A percentile compares a stretch with the other conserved stretches of the same genome.
These are phyloP conservation scores for Populus nigra DNA, from an alignment of 345 rosid species.

Conservation along the genomic window DNA sequence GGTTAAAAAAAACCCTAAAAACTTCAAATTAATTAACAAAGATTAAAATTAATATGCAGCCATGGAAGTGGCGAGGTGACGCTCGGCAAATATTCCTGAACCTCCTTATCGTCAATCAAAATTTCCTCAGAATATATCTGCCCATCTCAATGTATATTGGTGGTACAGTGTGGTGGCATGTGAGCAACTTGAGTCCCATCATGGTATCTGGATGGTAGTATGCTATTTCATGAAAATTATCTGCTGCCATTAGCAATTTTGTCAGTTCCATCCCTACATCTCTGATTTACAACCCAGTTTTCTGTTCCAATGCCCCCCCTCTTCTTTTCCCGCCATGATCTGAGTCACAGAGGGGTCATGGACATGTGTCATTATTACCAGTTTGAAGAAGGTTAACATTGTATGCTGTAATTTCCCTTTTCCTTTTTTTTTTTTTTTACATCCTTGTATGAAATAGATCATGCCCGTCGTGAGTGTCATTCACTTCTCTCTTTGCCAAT, in stretches of 20 bases:
- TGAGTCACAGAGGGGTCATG: background rate
- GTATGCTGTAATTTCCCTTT: too few species aligned
- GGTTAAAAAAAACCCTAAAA: too few species aligned
- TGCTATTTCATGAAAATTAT: background rate
- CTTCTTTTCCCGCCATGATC: background rate
- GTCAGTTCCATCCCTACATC: background rate
- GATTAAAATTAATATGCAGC: too few species aligned
- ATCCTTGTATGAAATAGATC: too few species aligned
- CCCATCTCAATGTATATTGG: background rate
- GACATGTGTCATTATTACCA: background rate
- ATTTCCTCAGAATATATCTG: background rate
- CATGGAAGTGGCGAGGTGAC: too few species aligned
- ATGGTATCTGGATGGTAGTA: background rate
- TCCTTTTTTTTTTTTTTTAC: too few species aligned
- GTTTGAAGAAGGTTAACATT: too few species aligned
- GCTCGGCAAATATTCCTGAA: too few species aligned
- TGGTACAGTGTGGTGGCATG: background rate
- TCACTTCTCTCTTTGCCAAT: too few species aligned
- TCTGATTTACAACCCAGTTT: background rate
- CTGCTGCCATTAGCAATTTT: background rate
- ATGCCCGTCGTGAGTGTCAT: too few species aligned
- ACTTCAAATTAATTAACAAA: too few species aligned
- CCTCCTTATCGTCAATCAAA: too few species aligned
- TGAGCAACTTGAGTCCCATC: conserved; percentile 5
- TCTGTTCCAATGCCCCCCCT: background rate